Base-by-base conservation (phyloP, 805 yeast genomes). In the Alloascoidea africana region DNA sequence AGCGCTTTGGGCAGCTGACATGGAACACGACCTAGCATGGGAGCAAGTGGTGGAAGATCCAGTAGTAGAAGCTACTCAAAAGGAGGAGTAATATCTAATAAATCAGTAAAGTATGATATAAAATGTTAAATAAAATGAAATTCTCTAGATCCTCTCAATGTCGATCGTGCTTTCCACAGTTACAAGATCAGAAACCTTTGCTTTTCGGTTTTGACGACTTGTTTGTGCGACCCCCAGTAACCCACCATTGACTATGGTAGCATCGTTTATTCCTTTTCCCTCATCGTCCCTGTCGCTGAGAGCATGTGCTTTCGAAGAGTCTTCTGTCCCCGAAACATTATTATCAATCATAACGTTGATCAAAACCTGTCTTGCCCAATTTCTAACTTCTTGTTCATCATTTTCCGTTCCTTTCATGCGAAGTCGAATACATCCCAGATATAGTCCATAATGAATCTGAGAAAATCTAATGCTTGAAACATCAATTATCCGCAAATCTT, bases 381-480 rank as follows among this genome's bases (percentile, higher is more conserved):
- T 23, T 23, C 30, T 23, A 23, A 59, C 49, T 3, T 46, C 44
- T 4, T 44, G 41, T 42, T 56, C 61, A 36, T 56, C 59, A 3
- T 41, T 51, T 30, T 46, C 43, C 14, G 49, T 39, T 27, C 65
- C 63, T 4, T 44, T 34, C 49, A 61, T 50, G 17, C 41, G 42
- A 14, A 63, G 45, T 15, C 50, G 45, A 48, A 59, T 46, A 27
- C 51, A 47, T 13, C 60, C 62, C 17, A 62, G 51, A 57, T 62
- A 62, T 32, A 63, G 50, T 14, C 53, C 60, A 38, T 61, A 57
- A 40, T 62, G 68, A 27, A 62, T 67, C 47, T 61, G 65, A 65
- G 66, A 62, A 37, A 62, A 45, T 16, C 56, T 45, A 18, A 57
- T 44, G 16, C 54, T 53, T 5, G 46, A 41, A 19, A 58, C 58